phyloP scores from a whole-genome alignment of 768 basidiomycete genomes.

The Russula sp. region DNA sequence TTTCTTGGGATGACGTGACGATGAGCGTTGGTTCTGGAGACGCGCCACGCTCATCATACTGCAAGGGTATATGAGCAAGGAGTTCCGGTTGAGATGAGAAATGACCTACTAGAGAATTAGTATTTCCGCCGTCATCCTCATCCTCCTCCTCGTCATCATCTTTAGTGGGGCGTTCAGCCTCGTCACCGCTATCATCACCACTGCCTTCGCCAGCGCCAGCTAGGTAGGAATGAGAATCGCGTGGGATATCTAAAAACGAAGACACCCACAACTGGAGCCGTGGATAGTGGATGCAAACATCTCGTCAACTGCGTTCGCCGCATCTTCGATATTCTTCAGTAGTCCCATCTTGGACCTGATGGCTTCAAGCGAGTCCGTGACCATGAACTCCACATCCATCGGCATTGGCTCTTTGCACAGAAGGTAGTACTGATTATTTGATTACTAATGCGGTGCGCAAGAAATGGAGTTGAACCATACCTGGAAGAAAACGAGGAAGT shows the following conservation, averaged over 20 bases:
- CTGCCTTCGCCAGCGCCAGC: constrained; percentile 43
- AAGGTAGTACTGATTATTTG: constrained; percentile 57
- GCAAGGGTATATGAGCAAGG: neutral
- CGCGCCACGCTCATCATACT: constrained; percentile 63
- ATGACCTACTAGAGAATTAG: constrained; percentile 47
- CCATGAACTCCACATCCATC: constrained; percentile 98
- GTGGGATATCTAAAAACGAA: neutral
- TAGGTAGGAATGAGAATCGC: constrained; percentile 18
- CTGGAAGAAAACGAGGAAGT: constrained; percentile 90
- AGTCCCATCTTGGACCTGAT: constrained; percentile 75
- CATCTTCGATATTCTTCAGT: constrained; percentile 75
- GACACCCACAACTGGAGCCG: constrained; percentile 43
- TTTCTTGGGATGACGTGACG: constrained; percentile 62
- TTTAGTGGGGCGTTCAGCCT: constrained; percentile 35
- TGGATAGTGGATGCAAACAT: constrained; percentile 69
- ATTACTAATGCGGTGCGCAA: neutral
- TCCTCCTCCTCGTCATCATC: constrained; percentile 69
- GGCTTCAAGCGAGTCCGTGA: constrained; percentile 88
- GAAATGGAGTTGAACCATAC: constrained; percentile 32
- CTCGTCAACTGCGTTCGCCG: constrained; percentile 83
- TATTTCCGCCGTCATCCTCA: constrained; percentile 37
- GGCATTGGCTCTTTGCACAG: constrained; percentile 85
- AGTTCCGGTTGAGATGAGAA: neutral
- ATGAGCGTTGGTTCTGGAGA: constrained; percentile 74
- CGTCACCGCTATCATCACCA: constrained; percentile 47